A percentile compares a stretch with the other conserved stretches of the same genome.
These are phyloP conservation scores for thale cress (Arabidopsis thaliana) DNA, from an alignment of 345 rosid genomes.

Conservation along the genomic window DNA sequence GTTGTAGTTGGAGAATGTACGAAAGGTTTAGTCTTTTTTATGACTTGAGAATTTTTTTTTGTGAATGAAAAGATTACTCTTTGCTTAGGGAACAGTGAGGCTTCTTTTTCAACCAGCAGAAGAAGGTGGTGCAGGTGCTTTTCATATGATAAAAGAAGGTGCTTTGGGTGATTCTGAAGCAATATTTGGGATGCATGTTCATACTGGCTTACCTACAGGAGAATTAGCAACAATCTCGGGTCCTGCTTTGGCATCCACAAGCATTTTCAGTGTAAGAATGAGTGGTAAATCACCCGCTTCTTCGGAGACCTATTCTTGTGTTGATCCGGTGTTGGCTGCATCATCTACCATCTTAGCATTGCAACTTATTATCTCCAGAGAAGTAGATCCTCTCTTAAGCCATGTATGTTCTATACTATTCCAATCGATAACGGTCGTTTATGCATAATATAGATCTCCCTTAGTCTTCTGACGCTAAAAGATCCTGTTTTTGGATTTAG, in stretches of 20 bases:
- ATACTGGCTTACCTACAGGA: constrained; percentile 54
- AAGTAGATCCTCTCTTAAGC: constrained; percentile 78
- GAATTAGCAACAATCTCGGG: constrained; percentile 62
- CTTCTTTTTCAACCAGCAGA: constrained; percentile 94
- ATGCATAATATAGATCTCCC: not conserved
- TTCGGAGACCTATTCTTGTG: constrained; percentile 54
- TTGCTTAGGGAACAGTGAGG: constrained; percentile 71
- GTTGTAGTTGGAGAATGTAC: not conserved
- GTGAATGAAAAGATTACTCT: constrained; percentile 13
- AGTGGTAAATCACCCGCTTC: constrained; percentile 58
- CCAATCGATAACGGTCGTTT: not conserved
- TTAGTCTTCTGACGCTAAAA: not conserved
- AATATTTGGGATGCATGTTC: constrained; percentile 81
- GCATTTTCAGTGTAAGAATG: constrained; percentile 63
- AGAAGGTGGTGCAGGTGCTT: constrained; percentile 94
- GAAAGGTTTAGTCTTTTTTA: constrained; percentile 2
- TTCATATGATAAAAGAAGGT: constrained; percentile 77
- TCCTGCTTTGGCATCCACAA: constrained; percentile 61
- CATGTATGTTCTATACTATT: constrained; percentile 43
- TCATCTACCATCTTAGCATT: constrained; percentile 74
- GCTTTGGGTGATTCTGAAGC: constrained; percentile 90
- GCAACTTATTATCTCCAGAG: constrained; percentile 83
- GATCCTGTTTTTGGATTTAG: constrained; percentile 48
- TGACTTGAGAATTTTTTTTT: not conserved
- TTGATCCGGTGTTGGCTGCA: constrained; percentile 73